Evolutionary conservation across 495 filamentous ascomycete genomes (phyloP).

Genomic region (Diplogelasinospora grovesii): DNA sequence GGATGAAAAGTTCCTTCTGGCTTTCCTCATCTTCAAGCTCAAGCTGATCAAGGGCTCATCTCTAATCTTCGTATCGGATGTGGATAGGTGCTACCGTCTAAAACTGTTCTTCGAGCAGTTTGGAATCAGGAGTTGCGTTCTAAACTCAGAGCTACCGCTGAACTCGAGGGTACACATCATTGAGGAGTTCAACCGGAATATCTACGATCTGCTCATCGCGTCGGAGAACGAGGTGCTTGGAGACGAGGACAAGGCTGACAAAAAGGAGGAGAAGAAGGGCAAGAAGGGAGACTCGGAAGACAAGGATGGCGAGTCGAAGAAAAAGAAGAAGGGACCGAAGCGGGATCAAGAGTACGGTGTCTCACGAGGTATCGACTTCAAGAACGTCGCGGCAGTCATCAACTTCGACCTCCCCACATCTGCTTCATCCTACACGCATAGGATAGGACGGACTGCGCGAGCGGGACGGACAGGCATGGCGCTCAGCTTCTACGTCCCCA

Average conservation of each 20-base stretch:
- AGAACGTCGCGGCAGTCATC: slow-evolving; percentile 85
- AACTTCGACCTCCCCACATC: slow-evolving; percentile 92
- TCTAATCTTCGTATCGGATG: slow-evolving; percentile 88
- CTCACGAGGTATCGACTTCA: slow-evolving; percentile 83
- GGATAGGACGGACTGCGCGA: slow-evolving; percentile 87
- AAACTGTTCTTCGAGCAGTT: slow-evolving; percentile 98
- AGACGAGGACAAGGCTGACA: slow-evolving; percentile 42
- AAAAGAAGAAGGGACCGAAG: slow-evolving; percentile 25
- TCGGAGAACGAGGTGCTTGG: slow-evolving; percentile 74
- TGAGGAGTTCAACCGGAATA: slow-evolving; percentile 83
- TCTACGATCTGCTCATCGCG: slow-evolving; percentile 94
- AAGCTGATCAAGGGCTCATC: slow-evolving; percentile 91
- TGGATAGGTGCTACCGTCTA: slow-evolving; percentile 87
- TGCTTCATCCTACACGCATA: slow-evolving; percentile 88
- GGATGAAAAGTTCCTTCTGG: slow-evolving; percentile 93
- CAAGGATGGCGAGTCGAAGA: slow-evolving; percentile 20
- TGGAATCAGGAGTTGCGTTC: slow-evolving; percentile 82
- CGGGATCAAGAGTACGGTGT: slow-evolving; percentile 81
- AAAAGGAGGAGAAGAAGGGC: slow-evolving; percentile 22
- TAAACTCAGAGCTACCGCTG: slow-evolving; percentile 92
- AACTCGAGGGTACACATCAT: slow-evolving; percentile 91
- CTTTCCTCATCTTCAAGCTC: slow-evolving; percentile 91
- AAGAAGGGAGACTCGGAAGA: slow-evolving; percentile 15
- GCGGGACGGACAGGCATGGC: slow-evolving; percentile 89
- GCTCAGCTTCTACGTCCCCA: slow-evolving; percentile 85